These are phyloP conservation scores for Ceratobasidium sp. DNA, from an alignment of 1,284 basidiomycete genomes.

Conservation along the genomic window DNA sequence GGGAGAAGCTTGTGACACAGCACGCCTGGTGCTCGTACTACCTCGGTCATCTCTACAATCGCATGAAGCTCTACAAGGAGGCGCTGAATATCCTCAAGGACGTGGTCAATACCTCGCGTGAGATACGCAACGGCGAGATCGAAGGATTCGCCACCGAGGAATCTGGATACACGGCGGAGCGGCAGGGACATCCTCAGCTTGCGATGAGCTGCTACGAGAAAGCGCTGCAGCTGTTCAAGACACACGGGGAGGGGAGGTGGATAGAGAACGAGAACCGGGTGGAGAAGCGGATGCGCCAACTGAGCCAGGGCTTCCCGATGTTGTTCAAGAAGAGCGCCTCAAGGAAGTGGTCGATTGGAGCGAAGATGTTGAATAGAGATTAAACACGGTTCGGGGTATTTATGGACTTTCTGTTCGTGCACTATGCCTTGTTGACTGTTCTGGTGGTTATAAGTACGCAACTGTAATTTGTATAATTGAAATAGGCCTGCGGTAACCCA, in stretches of 20 bases:
- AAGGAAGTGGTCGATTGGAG: conserved; percentile 9
- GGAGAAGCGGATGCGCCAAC: conserved; percentile 7
- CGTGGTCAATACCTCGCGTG: conserved; percentile 7
- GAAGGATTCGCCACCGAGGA: conserved; percentile 38
- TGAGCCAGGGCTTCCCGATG: not conserved
- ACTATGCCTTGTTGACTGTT: not conserved
- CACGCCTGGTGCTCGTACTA: conserved; percentile 26
- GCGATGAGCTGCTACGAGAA: conserved; percentile 22
- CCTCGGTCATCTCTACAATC: conserved; percentile 22
- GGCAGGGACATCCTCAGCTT: not conserved
- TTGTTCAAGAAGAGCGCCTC: not conserved
- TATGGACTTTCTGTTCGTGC: not conserved
- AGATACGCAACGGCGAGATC: conserved; percentile 11
- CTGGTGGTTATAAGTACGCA: not conserved
- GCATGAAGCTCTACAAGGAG: conserved; percentile 10
- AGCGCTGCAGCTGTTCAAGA: conserved; percentile 23
- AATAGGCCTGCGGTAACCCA: no score
- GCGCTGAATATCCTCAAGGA: conserved; percentile 15
- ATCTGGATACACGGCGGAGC: conserved; percentile 27
- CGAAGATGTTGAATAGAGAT: not conserved
- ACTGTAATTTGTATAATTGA: no score
- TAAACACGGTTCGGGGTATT: not conserved
- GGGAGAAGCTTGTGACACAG: conserved; percentile 3
- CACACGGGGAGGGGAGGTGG: conserved; percentile 13
- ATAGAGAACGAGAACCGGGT: conserved; percentile 21